phyloP scores from a whole-genome alignment of 495 filamentous ascomycete species.

The Lasiosphaeria ovina region DNA sequence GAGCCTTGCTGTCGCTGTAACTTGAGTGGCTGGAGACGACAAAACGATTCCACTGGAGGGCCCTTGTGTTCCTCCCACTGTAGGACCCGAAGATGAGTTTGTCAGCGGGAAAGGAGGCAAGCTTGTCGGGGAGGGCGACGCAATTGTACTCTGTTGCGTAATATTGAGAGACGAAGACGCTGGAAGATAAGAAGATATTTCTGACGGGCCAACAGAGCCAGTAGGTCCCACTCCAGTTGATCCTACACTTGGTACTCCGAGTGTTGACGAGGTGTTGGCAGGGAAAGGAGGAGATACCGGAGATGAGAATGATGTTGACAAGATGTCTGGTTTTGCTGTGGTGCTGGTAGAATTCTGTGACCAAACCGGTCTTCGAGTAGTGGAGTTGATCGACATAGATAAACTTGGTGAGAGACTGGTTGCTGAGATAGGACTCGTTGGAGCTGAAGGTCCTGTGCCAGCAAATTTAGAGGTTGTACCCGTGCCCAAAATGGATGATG shows the following conservation, averaged over 20 bases:
- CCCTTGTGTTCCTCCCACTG: conserved; percentile 1
- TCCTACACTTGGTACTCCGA: not conserved
- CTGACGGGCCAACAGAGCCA: not conserved
- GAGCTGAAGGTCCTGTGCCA: conserved; percentile 7
- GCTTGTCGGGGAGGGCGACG: not conserved
- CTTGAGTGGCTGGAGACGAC: not conserved
- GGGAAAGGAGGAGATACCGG: conserved; percentile 11
- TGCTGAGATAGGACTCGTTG: conserved; percentile 7
- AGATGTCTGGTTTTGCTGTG: not conserved
- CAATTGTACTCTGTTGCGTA: not conserved
- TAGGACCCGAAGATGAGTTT: conserved; percentile 9
- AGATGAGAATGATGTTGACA: conserved; percentile 1
- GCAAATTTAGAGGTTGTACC: not conserved
- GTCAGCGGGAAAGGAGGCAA: conserved; percentile 12
- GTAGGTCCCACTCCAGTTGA: not conserved
- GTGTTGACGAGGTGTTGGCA: not conserved
- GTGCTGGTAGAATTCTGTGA: not conserved
- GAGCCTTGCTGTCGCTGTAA: not conserved
- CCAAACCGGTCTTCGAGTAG: not conserved
- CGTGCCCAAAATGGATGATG: conserved; percentile 2
- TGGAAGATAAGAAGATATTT: not conserved
- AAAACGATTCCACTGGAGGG: not conserved
- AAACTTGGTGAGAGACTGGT: conserved; percentile 22
- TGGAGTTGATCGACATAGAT: conserved; percentile 24
- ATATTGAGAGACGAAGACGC: not conserved